Percentiles rank a stretch among this genome's conserved stretches.
Evolutionary conservation across 805 yeast genomes (phyloP).

Genomic region (Hanseniaspora vineae): DNA sequence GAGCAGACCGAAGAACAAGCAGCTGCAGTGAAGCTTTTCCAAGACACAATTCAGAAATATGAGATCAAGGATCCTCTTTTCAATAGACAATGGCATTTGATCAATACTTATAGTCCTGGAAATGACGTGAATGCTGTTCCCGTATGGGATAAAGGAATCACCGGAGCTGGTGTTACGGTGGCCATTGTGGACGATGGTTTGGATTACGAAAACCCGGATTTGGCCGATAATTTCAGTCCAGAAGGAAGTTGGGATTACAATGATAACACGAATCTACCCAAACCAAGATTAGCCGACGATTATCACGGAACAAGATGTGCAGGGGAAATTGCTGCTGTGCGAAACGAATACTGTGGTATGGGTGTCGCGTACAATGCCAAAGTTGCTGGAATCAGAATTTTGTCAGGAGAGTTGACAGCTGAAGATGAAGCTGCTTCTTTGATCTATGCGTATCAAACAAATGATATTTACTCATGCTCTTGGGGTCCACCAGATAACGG

Average conservation of each 20-base stretch:
- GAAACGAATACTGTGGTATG: slow-evolving; percentile 80
- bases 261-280: slow-evolving; percentile 59
- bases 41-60: slow-evolving; percentile 19
- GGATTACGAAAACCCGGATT: slow-evolving; percentile 68
- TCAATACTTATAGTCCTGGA: slow-evolving; percentile 60
- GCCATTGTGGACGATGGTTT: slow-evolving; percentile 93
- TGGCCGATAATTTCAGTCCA: slow-evolving; percentile 50
- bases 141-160: slow-evolving; percentile 69
- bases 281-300: slow-evolving; percentile 70
- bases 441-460: slow-evolving; percentile 64
- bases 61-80: slow-evolving; percentile 77
- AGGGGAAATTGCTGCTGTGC: slow-evolving; percentile 85
- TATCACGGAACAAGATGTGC: slow-evolving; percentile 97
- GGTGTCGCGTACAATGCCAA: slow-evolving; percentile 88
- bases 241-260: slow-evolving; percentile 94
- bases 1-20: slow-evolving; percentile 12
- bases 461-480: slow-evolving; percentile 91
- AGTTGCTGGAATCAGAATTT: slow-evolving; percentile 81
- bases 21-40: slow-evolving; percentile 31
- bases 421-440: slow-evolving; percentile 89
- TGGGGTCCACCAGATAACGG: slow-evolving; percentile 99
- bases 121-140: slow-evolving; percentile 79
- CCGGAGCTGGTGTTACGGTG: slow-evolving; percentile 72
- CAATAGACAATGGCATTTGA: slow-evolving; percentile 80
- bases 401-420: slow-evolving; percentile 65